phyloP scores from a whole-genome alignment of 495 filamentous ascomycete genomes.

The Pseudoneurospora amorphoporcata region DNA sequence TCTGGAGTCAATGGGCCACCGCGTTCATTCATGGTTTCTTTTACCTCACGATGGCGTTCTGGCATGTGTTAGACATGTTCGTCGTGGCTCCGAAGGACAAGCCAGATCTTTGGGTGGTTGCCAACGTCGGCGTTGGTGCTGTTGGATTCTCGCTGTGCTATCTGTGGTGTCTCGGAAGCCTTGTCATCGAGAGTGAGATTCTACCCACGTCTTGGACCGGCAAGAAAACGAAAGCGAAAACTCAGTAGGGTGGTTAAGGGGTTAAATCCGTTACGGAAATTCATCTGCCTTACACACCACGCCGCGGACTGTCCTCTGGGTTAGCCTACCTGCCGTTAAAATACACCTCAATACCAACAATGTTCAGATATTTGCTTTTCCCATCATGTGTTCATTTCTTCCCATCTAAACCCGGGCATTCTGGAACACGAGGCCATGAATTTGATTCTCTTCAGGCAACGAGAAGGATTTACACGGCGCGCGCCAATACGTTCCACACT shows the following conservation, averaged over 20 bases:
- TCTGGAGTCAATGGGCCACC: conserved; percentile 41
- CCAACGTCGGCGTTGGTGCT: conserved; percentile 76
- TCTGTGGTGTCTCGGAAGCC: conserved; percentile 72
- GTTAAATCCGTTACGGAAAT: neutral
- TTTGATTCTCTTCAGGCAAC: neutral
- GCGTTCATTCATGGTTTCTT: conserved; percentile 61
- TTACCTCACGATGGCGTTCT: conserved; percentile 63
- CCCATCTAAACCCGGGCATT: neutral
- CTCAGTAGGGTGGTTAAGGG: conserved; percentile 15
- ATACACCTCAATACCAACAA: neutral
- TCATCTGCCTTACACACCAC: neutral
- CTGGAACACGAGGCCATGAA: neutral
- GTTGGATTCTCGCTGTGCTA: conserved; percentile 81
- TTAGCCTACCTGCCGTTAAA: neutral
- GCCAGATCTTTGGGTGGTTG: conserved; percentile 88
- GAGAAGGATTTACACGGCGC: neutral
- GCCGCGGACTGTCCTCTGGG: neutral
- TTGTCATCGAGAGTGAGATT: conserved; percentile 51
- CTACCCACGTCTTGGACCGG: conserved; percentile 15
- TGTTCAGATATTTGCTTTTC: neutral
- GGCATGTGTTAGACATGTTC: conserved; percentile 68
- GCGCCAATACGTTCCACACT: neutral
- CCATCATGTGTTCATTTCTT: neutral
- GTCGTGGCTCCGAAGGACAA: conserved; percentile 58
- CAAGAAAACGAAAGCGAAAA: conserved; percentile 28